Evolutionary conservation across 495 filamentous ascomycete genomes (phyloP).

Genomic region (Elasticomyces elasticus): DNA sequence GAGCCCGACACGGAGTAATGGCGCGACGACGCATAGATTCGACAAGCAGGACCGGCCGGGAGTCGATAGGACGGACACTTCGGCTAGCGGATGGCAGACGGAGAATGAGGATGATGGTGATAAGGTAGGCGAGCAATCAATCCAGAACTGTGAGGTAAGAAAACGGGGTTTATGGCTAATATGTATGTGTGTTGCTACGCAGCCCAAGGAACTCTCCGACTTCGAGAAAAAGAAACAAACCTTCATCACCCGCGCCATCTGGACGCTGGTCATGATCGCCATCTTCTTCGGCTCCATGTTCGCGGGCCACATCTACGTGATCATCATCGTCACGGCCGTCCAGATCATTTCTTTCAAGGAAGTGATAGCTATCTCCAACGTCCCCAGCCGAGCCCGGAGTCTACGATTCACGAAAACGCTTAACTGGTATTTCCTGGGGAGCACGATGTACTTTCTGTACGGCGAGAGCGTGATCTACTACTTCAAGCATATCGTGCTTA

Average conservation of each 20-base stretch:
- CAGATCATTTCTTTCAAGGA: conserved; percentile 99
- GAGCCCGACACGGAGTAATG: conserved; percentile 23
- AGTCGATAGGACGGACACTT: conserved; percentile 11
- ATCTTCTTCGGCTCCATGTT: conserved; percentile 86
- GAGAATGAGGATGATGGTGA: conserved; percentile 37
- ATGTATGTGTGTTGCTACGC: background rate
- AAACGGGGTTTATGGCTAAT: background rate
- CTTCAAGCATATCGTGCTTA: conserved; percentile 93
- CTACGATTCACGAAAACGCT: conserved; percentile 87
- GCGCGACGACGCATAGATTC: conserved; percentile 3
- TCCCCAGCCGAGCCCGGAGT: conserved; percentile 81
- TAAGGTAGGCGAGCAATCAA: conserved; percentile 11
- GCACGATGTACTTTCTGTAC: conserved; percentile 97
- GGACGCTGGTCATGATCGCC: conserved; percentile 95
- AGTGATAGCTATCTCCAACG: conserved; percentile 94
- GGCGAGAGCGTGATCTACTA: conserved; percentile 99
- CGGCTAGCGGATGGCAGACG: conserved; percentile 31
- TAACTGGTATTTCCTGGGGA: conserved; percentile 99
- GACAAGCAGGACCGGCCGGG: conserved; percentile 12
- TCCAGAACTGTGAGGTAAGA: background rate
- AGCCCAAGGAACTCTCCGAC: conserved; percentile 45
- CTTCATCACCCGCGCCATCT: conserved; percentile 94
- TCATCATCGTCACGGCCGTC: conserved; percentile 79
- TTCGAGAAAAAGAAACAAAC: conserved; percentile 98
- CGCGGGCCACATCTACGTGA: conserved; percentile 92